Percentiles rank a stretch among this genome's conserved stretches.
phyloP scores from a whole-genome alignment of 2,329 filamentous ascomycete genomes.

The Periconia sp. region DNA sequence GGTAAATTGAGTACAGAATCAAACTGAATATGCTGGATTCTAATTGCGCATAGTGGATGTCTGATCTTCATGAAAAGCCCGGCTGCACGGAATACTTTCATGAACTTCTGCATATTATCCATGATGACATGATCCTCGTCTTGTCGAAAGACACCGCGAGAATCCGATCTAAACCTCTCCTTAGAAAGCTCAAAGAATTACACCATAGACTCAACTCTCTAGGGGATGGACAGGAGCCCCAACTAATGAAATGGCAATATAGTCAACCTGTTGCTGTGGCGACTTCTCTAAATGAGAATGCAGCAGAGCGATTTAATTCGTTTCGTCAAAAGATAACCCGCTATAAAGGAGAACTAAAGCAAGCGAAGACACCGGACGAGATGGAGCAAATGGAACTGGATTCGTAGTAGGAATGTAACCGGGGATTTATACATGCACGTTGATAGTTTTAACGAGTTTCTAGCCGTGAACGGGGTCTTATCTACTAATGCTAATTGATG shows the following conservation, averaged over 20 bases:
- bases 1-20: not conserved
- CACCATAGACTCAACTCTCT: slow-evolving; percentile 1
- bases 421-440: too few species aligned
- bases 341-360: not conserved
- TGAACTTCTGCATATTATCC: slow-evolving; percentile 11
- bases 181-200: slow-evolving; percentile 3
- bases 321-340: not conserved
- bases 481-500: too few species aligned
- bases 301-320: not conserved
- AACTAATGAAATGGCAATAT: not conserved
- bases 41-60: slow-evolving; percentile 8
- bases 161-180: slow-evolving; percentile 6
- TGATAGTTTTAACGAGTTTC: too few species aligned
- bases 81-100: slow-evolving; percentile 15
- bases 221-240: not conserved
- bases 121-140: slow-evolving; percentile 11
- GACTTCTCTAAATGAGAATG: not conserved
- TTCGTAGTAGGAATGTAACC: too few species aligned
- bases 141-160: not conserved
- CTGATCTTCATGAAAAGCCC: slow-evolving; percentile 2
- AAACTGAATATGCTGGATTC: not conserved
- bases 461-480: too few species aligned
- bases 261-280: not conserved
- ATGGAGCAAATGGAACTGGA: not conserved
- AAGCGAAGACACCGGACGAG: not conserved